These are phyloP conservation scores for Cladorrhinum sp. DNA, from an alignment of 2,329 filamentous ascomycete genomes.

Conservation along the genomic window DNA sequence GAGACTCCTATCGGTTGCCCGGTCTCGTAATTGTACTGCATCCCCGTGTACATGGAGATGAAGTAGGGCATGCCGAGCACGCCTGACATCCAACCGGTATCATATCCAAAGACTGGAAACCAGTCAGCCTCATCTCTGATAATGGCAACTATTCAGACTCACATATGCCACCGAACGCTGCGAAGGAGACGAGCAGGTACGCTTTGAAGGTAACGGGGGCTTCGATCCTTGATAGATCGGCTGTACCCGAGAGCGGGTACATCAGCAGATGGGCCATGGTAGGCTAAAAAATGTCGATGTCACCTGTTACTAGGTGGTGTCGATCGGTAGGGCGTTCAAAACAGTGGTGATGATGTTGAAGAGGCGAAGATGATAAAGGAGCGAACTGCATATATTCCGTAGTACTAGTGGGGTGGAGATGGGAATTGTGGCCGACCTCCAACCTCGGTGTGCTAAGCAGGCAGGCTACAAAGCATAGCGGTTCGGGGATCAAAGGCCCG, in stretches of 20 bases:
- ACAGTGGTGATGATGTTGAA: not conserved
- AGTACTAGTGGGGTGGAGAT: not conserved
- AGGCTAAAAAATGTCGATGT: not conserved
- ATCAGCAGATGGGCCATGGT: conserved; percentile 32
- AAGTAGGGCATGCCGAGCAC: conserved; percentile 41
- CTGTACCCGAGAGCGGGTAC: conserved; percentile 35
- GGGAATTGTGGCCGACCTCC: not conserved
- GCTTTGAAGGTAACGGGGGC: conserved; percentile 58
- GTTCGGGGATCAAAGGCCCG: not conserved
- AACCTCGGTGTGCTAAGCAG: not conserved
- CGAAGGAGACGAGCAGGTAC: conserved; percentile 59
- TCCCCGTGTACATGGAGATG: conserved; percentile 39
- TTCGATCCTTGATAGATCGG: conserved; percentile 54
- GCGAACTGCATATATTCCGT: not conserved
- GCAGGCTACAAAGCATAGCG: not conserved
- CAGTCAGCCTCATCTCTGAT: conserved; percentile 2
- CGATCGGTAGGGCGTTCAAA: not conserved
- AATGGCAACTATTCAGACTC: conserved; percentile 9
- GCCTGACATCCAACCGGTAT: conserved; percentile 56
- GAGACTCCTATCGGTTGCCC: conserved; percentile 26
- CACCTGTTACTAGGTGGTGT: not conserved
- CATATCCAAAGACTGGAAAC: conserved; percentile 52
- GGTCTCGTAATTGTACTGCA: conserved; percentile 30
- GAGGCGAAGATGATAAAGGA: not conserved
- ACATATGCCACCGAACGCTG: conserved; percentile 57